Evolutionary conservation across 129 eudicot genomes (phyloP).

Genomic region (Flaveria trinervia): DNA sequence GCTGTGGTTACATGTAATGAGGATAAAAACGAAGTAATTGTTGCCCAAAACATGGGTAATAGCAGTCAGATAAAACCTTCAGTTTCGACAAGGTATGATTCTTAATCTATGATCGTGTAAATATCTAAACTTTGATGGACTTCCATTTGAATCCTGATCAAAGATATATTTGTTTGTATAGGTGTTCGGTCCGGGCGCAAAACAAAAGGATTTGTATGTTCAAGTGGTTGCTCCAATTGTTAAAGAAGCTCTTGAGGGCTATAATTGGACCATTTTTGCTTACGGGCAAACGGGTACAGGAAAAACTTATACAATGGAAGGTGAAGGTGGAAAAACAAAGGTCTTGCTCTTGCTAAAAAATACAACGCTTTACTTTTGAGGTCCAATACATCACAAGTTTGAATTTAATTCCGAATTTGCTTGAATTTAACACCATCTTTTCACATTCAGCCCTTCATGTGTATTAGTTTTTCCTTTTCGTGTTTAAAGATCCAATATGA

Average conservation of each 20-base stretch:
- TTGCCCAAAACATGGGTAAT: slow-evolving; percentile 49
- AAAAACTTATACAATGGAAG: slow-evolving; percentile 71
- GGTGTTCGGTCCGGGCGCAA: slow-evolving; percentile 60
- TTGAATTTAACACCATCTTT: neutral
- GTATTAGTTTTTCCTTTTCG: neutral
- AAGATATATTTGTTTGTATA: slow-evolving; percentile 22
- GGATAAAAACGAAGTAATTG: slow-evolving; percentile 46
- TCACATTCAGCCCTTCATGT: neutral
- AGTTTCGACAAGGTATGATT: slow-evolving; percentile 53
- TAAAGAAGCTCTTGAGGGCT: slow-evolving; percentile 59
- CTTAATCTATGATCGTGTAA: slow-evolving; percentile 7
- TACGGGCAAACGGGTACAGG: slow-evolving; percentile 78
- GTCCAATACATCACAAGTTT: slow-evolving; percentile 9
- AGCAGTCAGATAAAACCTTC: slow-evolving; percentile 55
- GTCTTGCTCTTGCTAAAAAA: slow-evolving; percentile 28
- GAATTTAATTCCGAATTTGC: neutral
- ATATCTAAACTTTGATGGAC: neutral
- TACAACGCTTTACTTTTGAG: slow-evolving; percentile 13
- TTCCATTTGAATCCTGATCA: neutral
- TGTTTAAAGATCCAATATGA: slow-evolving; percentile 6
- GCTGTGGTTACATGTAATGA: slow-evolving; percentile 50
- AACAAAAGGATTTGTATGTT: slow-evolving; percentile 60
- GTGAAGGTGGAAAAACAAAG: slow-evolving; percentile 61
- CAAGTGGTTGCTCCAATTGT: slow-evolving; percentile 59
- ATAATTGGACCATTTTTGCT: slow-evolving; percentile 67